phyloP scores from a whole-genome alignment of 305 asterid species.

The Fraxinus ornus region DNA sequence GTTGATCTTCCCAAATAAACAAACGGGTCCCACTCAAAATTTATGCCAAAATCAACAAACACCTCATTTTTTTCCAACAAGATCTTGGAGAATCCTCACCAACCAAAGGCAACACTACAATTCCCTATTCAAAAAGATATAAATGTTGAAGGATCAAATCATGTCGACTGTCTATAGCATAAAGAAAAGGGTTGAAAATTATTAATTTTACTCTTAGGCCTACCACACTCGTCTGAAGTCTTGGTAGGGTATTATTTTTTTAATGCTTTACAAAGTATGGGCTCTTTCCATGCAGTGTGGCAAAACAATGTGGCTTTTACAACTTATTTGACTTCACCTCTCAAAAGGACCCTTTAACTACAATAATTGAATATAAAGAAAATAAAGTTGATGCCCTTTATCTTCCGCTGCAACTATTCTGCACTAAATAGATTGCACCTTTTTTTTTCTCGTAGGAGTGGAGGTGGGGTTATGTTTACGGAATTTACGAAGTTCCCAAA shows the following conservation, averaged over 20 bases:
- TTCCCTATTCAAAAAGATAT: conserved; percentile 5
- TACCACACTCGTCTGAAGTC: conserved; percentile 11
- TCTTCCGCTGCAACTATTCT: conserved; percentile 19
- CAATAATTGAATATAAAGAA: conserved; percentile 31
- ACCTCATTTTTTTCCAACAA: too few species aligned
- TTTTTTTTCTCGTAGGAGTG: not conserved
- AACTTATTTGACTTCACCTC: conserved; percentile 42
- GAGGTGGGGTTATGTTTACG: not conserved
- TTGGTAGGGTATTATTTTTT: conserved; percentile 15
- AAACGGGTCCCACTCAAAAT: too few species aligned
- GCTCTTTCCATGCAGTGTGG: conserved; percentile 30
- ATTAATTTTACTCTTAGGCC: conserved; percentile 8
- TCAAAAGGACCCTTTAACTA: conserved; percentile 29
- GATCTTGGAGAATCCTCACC: conserved; percentile 19
- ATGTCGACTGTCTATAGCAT: conserved; percentile 24
- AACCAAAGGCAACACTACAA: conserved; percentile 25
- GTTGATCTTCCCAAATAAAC: too few species aligned
- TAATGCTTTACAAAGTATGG: conserved; percentile 21
- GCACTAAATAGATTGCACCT: conserved; percentile 16
- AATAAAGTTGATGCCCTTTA: conserved; percentile 44
- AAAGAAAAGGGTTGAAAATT: not conserved
- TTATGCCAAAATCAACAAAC: too few species aligned
- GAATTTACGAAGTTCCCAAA: not conserved
- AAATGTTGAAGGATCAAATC: conserved; percentile 28
- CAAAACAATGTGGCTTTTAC: conserved; percentile 42